Evolutionary conservation across 371 early-diverging fungal genomes (phyloP), one percentile per base, ranked within the genome.

Genomic region (Mortierella sp.): DNA sequence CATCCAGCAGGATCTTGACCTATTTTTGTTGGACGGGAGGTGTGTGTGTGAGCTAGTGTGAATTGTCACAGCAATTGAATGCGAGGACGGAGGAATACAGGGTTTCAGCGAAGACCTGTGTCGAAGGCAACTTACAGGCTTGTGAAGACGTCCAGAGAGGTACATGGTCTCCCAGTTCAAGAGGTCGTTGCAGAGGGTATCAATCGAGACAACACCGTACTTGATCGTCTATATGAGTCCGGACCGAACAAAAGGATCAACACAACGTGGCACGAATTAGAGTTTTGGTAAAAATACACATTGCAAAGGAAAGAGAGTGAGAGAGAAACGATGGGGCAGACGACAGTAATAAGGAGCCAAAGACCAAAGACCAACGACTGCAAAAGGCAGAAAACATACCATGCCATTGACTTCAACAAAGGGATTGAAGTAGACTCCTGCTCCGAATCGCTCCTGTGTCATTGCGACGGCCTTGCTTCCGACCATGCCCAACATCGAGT

Each of bases 71-170:
- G 0, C 5, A 3, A 19, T 5, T 21, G 21, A n/a, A 54, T 54
- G n/a, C 21, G 6, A n/a, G n/a, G 5, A n/a, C 16, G 43, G 43
- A 54, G 6, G 6, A 54, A 54, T n/a, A 5, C 54, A 54, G 3
- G 8, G 24, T n/a, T 54, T n/a, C 5, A 21, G n/a, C n/a, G 21
- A 34, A 14, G 16, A 1, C 10, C 31, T 5, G 28, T 13, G 57
- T n/a, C 54, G 24, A 57, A 28, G 40, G 6, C 6, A 24, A 84
- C 90, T 76, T 89, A 96, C 96, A 43, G 99, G 99, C 83, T 99
- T 99, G 78, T 98, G 98, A 94, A 98, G 94, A 55, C 99, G 93
- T 11, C 99, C 99, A 1, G 99, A 98, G 24, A 98, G 79, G 87
- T 98, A 98, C 78, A 98, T 89, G 5, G 96, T 95, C 70, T 97